Evolutionary conservation across 2,329 filamentous ascomycete genomes (phyloP), one percentile per base, ranked within the genome.

Genomic region (Tympanopsis confertula): DNA sequence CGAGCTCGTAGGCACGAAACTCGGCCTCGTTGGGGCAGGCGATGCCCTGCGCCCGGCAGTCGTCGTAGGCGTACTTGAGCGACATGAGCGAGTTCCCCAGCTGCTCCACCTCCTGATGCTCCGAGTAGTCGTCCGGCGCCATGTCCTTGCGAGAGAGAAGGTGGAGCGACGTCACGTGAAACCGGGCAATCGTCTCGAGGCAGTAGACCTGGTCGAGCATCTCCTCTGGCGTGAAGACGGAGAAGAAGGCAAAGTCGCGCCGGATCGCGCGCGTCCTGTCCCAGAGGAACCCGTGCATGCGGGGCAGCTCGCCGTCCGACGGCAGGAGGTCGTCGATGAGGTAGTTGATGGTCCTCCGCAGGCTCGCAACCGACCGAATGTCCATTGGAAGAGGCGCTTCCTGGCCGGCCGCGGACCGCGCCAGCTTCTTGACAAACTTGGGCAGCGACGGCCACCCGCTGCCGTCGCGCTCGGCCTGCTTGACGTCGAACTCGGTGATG

Each of bases 311-410:
- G 41, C 64, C 65, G 35, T 79, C 71, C 4, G 65, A 57, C 29
- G 61, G 62, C 33, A 82, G 57, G 3, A 83, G 57, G 46, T 78
- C 66, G 46, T 78, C 66, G 35, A 82, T 62, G 3, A 83, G 59
- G 45, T 83, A 82, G 49, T 80, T 69, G 5, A 81, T 59, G 0
- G 77, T 78, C 41, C 65, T 63, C 45, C 68, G 66, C 22, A 83
- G 63, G 4, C 74, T 65, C 10, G 65, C 55, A 5, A 75, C 65
- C 2, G 77, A 78, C 39, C 77, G 68, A 14, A 82, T 76, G 46
- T 83, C 78, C 65, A 76, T 78, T 2, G 78, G 78, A 22, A 82
- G 55, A 12, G 78, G 76, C 4, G 75, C 72, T 47, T 82, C 77
- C 48, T 79, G 74, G 19, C 78, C 78, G 35, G 78, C 78, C 22